These are phyloP conservation scores for Marsdenia floribunda DNA, from an alignment of 257 asterid genomes.

Conservation along the genomic window DNA sequence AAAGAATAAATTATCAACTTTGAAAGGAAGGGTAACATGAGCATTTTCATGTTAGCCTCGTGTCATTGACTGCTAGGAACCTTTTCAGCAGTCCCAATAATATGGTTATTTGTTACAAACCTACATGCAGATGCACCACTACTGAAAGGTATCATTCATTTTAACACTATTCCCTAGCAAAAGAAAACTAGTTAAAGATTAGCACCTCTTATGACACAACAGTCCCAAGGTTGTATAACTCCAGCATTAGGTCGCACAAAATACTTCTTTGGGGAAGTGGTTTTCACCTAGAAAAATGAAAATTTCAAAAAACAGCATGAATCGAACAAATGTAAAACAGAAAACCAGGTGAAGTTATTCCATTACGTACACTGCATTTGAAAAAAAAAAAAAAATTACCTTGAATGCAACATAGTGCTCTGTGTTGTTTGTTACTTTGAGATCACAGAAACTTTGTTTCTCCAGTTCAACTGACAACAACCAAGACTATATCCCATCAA, in stretches of 20 bases:
- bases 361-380: not conserved
- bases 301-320: not conserved
- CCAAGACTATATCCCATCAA: not conserved
- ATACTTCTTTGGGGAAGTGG: conserved; percentile 85
- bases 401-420: conserved; percentile 76
- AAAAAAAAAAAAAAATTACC: conserved; percentile 27
- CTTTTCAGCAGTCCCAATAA: not conserved
- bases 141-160: not conserved
- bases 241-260: conserved; percentile 85
- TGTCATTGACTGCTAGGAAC: not conserved
- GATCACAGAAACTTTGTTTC: conserved; percentile 75
- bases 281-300: conserved; percentile 51
- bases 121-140: not conserved
- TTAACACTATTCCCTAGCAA: not conserved
- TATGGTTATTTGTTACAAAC: not conserved
- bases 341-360: not conserved
- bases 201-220: conserved; percentile 69
- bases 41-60: not conserved
- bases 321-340: not conserved
- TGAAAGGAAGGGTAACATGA: not conserved
- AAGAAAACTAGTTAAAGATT: conserved; percentile 14
- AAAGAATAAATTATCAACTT: not conserved
- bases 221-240: conserved; percentile 66
- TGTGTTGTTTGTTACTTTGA: conserved; percentile 66
- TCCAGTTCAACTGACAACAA: conserved; percentile 65